A percentile compares a stretch with the other conserved stretches of the same genome.
phyloP scores from a whole-genome alignment of 305 asterid genomes.

The Fraxinus paxiana region DNA sequence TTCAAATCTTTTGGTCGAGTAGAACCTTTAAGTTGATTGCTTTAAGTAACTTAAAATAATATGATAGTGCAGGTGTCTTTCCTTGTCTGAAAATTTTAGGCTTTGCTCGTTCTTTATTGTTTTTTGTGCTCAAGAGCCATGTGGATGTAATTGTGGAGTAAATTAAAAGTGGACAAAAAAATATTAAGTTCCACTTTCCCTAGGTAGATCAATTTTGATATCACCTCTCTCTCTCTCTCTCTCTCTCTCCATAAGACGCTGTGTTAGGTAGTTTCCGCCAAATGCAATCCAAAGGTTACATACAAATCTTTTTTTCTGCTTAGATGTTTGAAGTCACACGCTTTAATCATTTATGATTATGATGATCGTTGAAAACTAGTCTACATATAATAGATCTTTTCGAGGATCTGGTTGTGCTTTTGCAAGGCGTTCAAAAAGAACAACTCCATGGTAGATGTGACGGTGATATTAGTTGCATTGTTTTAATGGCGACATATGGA shows the following conservation, averaged over 20 bases:
- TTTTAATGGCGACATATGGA: neutral
- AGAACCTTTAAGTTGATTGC: neutral
- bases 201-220: neutral
- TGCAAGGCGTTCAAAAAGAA: neutral
- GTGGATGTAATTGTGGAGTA: neutral
- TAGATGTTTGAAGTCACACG: neutral
- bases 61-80: neutral
- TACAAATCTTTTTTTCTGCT: neutral
- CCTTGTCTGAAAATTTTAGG: neutral
- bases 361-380: neutral
- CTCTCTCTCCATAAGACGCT: neutral
- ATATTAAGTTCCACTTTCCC: neutral
- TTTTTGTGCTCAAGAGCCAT: neutral
- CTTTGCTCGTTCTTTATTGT: neutral
- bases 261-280: neutral
- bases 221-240: no score
- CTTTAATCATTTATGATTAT: neutral
- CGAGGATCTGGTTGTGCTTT: neutral
- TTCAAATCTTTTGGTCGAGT: neutral
- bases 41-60: neutral
- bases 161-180: neutral
- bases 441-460: neutral
- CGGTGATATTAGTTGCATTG: neutral
- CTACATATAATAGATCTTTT: neutral
- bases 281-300: neutral